Evolutionary conservation across 2,329 filamentous ascomycete genomes (phyloP), one percentile per base, ranked within the genome.

Genomic region (Sclerotinia subarctica): DNA sequence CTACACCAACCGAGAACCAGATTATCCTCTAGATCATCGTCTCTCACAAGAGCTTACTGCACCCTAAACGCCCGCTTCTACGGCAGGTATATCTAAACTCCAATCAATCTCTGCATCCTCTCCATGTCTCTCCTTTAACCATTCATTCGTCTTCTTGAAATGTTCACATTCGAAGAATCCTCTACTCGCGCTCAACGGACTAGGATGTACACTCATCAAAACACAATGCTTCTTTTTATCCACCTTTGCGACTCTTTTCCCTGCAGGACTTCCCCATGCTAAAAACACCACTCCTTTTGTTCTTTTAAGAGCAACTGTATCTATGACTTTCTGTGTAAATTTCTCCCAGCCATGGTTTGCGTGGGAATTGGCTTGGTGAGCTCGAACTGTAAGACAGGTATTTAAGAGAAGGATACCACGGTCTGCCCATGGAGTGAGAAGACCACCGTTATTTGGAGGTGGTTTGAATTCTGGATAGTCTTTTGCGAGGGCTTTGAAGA

Each of bases 371-470:
- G 95, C 89, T 73, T 96, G 88, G 77, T 96, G 91, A 0, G 92
- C 92, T 32, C 93, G 91, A 24, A 99, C 95, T 0, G 95, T 99
- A 67, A 99, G 83, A 78, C 93, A 97, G 0, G 95, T 96, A 78
- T 99, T 99, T 72, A 99, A 86, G 81, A 99, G 85, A 53, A 99
- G 85, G 6, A 99, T 94, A 60, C 95, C 95, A 63, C 91, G 90
- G 73, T 97, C 91, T 0, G 95, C 94, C 95, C 95, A 99, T 0
- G 94, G 92, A 0, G 90, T 97, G 26, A 99, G 85, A 0, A 96
- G 86, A 15, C 95, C 95, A 53, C 88, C 88, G 49, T 88, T 90
- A 69, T 92, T 90, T 1, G 92, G 87, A 0, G 94, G 95, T 3
- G 87, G 80, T 59, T 83, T 80, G 79, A 97, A 97, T 54, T 82